Conservation (phyloP, 2,329 filamentous ascomycete genomes). For the Trichoderma gracile region DNA sequence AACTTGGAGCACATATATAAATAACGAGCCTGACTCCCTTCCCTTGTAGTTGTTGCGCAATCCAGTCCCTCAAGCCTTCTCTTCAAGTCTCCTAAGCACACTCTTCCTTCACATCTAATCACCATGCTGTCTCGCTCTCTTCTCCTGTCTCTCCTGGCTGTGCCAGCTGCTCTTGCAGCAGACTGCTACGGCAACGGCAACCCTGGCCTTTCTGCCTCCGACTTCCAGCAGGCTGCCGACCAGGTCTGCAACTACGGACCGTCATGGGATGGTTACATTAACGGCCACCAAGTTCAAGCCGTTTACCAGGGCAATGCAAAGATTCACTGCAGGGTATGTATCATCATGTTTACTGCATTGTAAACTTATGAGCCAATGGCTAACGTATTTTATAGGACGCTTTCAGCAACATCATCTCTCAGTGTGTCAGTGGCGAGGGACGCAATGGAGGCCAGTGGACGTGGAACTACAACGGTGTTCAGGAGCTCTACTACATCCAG, state of each 20-base stretch:
- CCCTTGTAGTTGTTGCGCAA: too few relatives aligned
- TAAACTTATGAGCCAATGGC: background rate
- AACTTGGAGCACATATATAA: too few relatives aligned
- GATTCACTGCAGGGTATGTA: background rate
- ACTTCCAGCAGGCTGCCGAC: background rate
- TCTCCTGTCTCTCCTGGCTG: background rate
- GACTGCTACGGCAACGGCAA: background rate
- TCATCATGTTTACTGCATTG: background rate
- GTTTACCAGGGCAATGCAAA: background rate
- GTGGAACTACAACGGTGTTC: background rate
- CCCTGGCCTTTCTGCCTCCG: background rate
- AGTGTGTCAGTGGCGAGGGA: background rate
- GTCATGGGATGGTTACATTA: too few relatives aligned
- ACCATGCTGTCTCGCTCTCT: background rate
- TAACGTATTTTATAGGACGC: background rate
- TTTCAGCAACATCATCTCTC: conserved; percentile 6
- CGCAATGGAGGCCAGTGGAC: background rate
- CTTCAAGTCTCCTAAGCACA: background rate
- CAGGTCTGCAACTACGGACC: background rate
- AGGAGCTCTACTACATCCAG: background rate
- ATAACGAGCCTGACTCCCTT: too few relatives aligned
- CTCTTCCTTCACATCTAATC: background rate
- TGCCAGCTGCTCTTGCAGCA: background rate
- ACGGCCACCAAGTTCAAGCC: background rate
- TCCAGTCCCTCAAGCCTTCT: background rate